Base-by-base conservation (phyloP, 169 alveolate genomes). In the Babesia gibsoni region DNA sequence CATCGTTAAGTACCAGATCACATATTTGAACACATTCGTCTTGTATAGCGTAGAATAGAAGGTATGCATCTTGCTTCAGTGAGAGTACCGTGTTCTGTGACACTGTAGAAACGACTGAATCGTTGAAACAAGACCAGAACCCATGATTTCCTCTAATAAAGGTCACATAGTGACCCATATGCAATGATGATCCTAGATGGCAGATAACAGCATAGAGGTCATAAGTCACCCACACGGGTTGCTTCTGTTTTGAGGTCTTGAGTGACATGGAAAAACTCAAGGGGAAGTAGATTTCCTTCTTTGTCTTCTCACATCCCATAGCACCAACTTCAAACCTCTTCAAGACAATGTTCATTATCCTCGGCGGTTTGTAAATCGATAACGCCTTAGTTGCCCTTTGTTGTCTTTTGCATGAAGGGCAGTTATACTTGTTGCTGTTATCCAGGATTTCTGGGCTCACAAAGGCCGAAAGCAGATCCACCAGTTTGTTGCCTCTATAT, bases 321-420 rank as follows among this genome's bases (percentile, higher is more conserved):
- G 64, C 25, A 22, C 67, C 20, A 37, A 67, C 14, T 29, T 59
- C 67, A 39, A 86, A 86, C 64, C 92, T 64, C 73, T 86, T 86
- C 18, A 86, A 73, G 33, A 65, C 78, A 4, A 86, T 57, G 32
- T 78, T 81, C 59, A 86, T 49, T 10, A 86, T 83, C 49, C 84
- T 48, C 36, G 92, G 92, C 14, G 78, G 65, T 37, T 78, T 69
- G 58, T 77, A 75, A 6, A 86, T 67, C 35, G 84, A 78, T 65
- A 84, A 65, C 49, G 84, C 78, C 79, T 81, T 86, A n/a, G 84
- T 77, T 23, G 92, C 92, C 27, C 43, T 68, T 54, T 75, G 84
- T 52, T 81, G 74, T 29, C 68, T 37, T 48, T 68, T 68, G 70
- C 92, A 86, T 32, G 53, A 52, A 30, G 78, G 82, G 59, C 92